Base-by-base conservation (phyloP, 164 flowering plant species). In the Annona squamosa region DNA sequence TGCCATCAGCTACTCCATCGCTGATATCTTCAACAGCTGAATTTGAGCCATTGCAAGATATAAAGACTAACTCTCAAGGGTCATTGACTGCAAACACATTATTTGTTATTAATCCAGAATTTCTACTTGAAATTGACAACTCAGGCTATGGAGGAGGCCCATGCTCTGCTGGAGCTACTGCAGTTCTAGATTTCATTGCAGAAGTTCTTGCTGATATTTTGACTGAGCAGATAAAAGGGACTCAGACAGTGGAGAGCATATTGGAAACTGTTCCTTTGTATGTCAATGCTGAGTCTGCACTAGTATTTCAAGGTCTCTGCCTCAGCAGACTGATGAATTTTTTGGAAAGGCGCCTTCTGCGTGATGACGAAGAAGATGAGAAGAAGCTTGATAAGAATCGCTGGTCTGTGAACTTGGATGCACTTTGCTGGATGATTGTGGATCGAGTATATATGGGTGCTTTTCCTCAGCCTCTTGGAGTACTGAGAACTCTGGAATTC, bases 371-470 rank as follows among this genome's bases (percentile, higher is more conserved):
- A 81, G 98, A 92, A 85, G 82, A 88, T 74, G 89, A 85, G 72
- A 93, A 93, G 80, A 93, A 91, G 82, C 84, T 96, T 46, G 99
- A 96, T 77, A 93, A 93, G 79, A 85, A 72, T 78, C 87, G 97
- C 19, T 96, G 99, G 99, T 89, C 98, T 67, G 71, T 79, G 65
- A 96, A 96, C 78, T 82, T 96, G 71, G 99, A 96, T 79, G 81
- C 92, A 52, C 78, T 96, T 37, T 93, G 98, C 76, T 86, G 93
- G 91, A 86, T 93, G 89, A 89, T 93, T 75, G 99, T 96, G 56
- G 98, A 96, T 79, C 97, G 98, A 70, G 89, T 89, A 7, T 96
- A 93, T 68, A 91, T 93, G 97, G 99, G 99, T 75, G 99, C 92
- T 68, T 92, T 96, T 76, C 97, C 97, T 45, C 91, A 82, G 81